Base-by-base conservation (phyloP, 2,329 filamentous ascomycete genomes). In the Diaporthe sp. region DNA sequence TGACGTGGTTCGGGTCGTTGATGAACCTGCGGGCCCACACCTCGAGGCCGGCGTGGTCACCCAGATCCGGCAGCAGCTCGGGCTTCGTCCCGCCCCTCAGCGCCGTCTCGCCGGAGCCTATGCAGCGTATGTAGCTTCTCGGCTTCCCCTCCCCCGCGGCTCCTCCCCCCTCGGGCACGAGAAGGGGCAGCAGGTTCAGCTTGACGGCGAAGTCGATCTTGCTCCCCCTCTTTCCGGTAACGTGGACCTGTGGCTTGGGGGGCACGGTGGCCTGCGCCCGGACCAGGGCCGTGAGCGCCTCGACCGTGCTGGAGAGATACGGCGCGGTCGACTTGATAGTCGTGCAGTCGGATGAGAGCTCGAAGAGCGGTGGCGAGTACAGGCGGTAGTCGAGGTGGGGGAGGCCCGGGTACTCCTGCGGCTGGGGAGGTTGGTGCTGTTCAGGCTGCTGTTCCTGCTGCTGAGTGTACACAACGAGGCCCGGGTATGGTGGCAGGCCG, bases 91-190 rank as follows among this genome's bases (percentile, higher is more conserved):
- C 86, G 19, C 88, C 89, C 13, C 89, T 86, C 75, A 86, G 86
- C 0, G 88, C 89, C 72, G 87, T 75, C 82, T 91, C 89, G 51
- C 86, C 88, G 25, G 81, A 80, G 0, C 82, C 83, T 15, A 90
- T 87, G 75, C 88, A 87, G 31, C 88, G 87, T 60, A 90, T 83
- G 80, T 91, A 91, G 79, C 91, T 88, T 80, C 90, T 85, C 37
- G 88, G 85, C 49, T 83, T 78, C 34, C 15, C 37, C 2, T 12
- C 19, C 8, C 31, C 44, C 31, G 5, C 42, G 8, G 61, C 5
- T 39, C 42, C 7, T 28, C 28, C 57, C 1, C 28, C 57, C 3
- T 88, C 86, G 0, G 88, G 85, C 2, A 90, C 84, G 7, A 91
- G 83, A 15, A 91, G 82, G 65, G 82, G 84, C 87, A 91, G 88